Percentiles rank a stretch among this genome's conserved stretches.
Conservation (phyloP, 1,284 basidiomycete species). For the Ceraceosorus bombacis region DNA sequence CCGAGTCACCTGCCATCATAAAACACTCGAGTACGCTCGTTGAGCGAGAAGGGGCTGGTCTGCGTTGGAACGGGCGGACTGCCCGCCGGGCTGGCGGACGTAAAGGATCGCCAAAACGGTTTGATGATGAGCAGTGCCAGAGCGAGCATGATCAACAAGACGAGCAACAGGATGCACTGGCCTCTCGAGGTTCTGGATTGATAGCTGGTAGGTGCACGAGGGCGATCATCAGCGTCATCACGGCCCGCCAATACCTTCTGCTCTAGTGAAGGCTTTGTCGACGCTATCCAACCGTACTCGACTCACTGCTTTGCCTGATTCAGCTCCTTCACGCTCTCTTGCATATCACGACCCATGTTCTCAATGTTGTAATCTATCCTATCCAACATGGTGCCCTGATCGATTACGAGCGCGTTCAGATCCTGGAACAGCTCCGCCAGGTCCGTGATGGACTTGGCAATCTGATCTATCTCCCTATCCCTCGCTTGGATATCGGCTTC, state of each 20-base stretch:
- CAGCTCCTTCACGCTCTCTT: slow-evolving; percentile 77
- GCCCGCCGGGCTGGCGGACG: not conserved
- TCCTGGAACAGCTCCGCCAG: slow-evolving; percentile 96
- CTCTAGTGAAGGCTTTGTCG: no score
- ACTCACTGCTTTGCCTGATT: slow-evolving; percentile 68
- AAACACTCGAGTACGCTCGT: no score
- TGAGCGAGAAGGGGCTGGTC: not conserved
- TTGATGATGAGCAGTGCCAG: slow-evolving; percentile 66
- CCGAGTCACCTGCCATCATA: no score
- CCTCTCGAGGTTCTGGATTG: slow-evolving; percentile 85
- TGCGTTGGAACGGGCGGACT: not conserved
- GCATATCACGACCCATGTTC: slow-evolving; percentile 70
- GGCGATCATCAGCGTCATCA: not conserved
- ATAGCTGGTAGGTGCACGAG: slow-evolving; percentile 56
- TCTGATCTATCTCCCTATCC: slow-evolving; percentile 72
- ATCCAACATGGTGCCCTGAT: slow-evolving; percentile 93
- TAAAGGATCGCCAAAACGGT: slow-evolving; percentile 14
- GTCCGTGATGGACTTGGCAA: slow-evolving; percentile 81
- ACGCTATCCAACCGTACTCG: not conserved
- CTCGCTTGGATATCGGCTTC: slow-evolving; percentile 35
- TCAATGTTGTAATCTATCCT: slow-evolving; percentile 97
- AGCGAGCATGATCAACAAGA: slow-evolving; percentile 79
- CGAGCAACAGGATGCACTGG: slow-evolving; percentile 82
- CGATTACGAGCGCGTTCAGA: slow-evolving; percentile 82
- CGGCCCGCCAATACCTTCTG: not conserved